phyloP scores from a whole-genome alignment of 352 stramenopile species.

The Aphanomyces euteiches region DNA sequence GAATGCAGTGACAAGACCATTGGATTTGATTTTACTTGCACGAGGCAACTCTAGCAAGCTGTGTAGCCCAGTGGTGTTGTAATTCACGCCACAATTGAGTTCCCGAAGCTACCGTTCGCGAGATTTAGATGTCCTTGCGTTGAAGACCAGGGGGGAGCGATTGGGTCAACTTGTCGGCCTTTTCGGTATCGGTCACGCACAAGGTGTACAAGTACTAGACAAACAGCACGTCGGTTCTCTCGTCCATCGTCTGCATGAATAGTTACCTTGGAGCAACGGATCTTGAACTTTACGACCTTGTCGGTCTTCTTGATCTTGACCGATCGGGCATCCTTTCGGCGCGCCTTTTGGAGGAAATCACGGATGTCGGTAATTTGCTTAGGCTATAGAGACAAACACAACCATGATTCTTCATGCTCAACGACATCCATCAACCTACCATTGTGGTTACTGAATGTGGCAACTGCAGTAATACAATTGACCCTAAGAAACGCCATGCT shows the following conservation, averaged over 20 bases:
- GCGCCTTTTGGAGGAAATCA: slow-evolving; percentile 98
- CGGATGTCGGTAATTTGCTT: slow-evolving; percentile 99
- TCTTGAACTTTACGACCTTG: slow-evolving; percentile 99
- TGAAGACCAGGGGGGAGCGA: slow-evolving; percentile 96
- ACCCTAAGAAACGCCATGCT: neutral
- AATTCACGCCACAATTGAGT: slow-evolving; percentile 27
- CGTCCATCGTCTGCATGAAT: neutral
- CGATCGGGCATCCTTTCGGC: slow-evolving; percentile 96
- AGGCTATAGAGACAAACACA: slow-evolving; percentile 57
- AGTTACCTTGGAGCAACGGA: slow-evolving; percentile 94
- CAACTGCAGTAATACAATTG: slow-evolving; percentile 30
- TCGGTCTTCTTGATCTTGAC: slow-evolving; percentile 99
- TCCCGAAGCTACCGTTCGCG: slow-evolving; percentile 26
- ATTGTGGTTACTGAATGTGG: slow-evolving; percentile 32
- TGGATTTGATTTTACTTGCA: slow-evolving; percentile 24
- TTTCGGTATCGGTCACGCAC: slow-evolving; percentile 96
- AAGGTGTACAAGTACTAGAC: slow-evolving; percentile 98
- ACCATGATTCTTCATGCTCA: neutral
- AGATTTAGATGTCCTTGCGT: slow-evolving; percentile 87
- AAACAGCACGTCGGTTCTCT: too few relatives aligned
- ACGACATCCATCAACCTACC: slow-evolving; percentile 6
- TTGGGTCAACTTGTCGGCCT: slow-evolving; percentile 99
- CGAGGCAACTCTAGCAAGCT: slow-evolving; percentile 17
- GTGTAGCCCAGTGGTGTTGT: slow-evolving; percentile 17
- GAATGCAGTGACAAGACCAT: slow-evolving; percentile 31